A percentile compares a stretch with the other conserved stretches of the same genome.
Evolutionary conservation across 768 basidiomycete genomes (phyloP).

Genomic region (Leccinum arenicola): DNA sequence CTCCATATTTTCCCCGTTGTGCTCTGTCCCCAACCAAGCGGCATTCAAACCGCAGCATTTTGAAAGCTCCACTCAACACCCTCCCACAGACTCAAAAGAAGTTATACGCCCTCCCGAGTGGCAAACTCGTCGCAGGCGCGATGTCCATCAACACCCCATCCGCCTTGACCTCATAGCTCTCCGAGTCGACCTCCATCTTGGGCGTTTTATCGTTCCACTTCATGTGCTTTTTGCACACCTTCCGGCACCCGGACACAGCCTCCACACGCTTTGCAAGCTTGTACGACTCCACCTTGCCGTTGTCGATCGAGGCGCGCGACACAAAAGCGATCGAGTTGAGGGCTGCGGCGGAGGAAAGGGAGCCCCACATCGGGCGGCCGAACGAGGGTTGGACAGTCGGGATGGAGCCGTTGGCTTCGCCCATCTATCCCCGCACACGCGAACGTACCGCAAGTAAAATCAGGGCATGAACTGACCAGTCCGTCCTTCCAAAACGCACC

Average conservation of each 20-base stretch:
- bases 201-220: conserved; percentile 88
- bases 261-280: conserved; percentile 67
- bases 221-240: conserved; percentile 83
- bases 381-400: conserved; percentile 91
- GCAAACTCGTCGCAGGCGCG: conserved; percentile 64
- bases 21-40: background rate
- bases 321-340: conserved; percentile 87
- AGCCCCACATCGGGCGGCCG: conserved; percentile 92
- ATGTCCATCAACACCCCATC: conserved; percentile 79
- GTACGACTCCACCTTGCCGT: conserved; percentile 61
- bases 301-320: conserved; percentile 63
- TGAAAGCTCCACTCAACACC: too few relatives aligned
- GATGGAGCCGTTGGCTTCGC: conserved; percentile 95
- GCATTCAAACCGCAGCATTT: background rate
- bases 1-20: background rate
- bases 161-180: conserved; percentile 81
- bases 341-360: conserved; percentile 72
- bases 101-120: conserved; percentile 74
- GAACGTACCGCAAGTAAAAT: background rate
- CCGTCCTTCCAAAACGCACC: conserved; percentile 40
- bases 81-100: conserved; percentile 56
- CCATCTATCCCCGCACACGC: conserved; percentile 51
- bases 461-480: background rate
- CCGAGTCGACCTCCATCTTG: conserved; percentile 86
- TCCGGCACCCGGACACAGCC: conserved; percentile 74